phyloP scores from a whole-genome alignment of 1,284 basidiomycete species.

The Omphalotus olearius region DNA sequence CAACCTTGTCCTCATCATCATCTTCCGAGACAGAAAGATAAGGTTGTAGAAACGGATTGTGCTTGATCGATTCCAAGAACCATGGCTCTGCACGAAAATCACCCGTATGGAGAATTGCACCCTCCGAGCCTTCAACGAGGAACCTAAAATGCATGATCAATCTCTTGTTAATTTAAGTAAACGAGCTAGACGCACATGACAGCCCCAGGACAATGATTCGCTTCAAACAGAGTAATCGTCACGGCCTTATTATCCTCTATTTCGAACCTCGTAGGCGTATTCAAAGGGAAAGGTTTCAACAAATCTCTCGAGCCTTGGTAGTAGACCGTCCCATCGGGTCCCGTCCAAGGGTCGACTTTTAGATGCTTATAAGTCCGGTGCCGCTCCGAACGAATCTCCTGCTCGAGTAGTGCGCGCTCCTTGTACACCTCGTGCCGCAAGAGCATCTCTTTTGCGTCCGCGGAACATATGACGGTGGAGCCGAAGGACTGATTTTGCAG shows the following conservation, averaged over 20 bases:
- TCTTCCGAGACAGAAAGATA: constrained; percentile 49
- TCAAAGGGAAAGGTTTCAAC: constrained; percentile 48
- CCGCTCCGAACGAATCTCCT: constrained; percentile 49
- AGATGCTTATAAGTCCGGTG: constrained; percentile 66
- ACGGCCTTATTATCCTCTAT: constrained; percentile 56
- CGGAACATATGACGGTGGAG: constrained; percentile 67
- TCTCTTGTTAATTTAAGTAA: neutral
- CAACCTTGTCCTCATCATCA: neutral
- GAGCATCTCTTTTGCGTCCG: constrained; percentile 81
- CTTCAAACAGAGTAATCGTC: constrained; percentile 79
- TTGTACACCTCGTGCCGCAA: constrained; percentile 67
- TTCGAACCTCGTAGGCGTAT: constrained; percentile 62
- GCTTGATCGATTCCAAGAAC: constrained; percentile 64
- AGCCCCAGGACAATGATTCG: constrained; percentile 93
- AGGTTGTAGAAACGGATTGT: constrained; percentile 67
- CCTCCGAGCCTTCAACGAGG: constrained; percentile 71
- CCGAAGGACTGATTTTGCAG: constrained; percentile 68
- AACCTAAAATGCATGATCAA: constrained; percentile 54
- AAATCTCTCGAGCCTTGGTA: constrained; percentile 58
- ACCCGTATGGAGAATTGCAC: constrained; percentile 85
- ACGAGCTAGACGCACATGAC: constrained; percentile 63
- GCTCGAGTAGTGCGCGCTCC: constrained; percentile 54
- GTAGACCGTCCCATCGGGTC: constrained; percentile 42
- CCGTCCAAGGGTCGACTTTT: constrained; percentile 46
- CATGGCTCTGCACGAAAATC: constrained; percentile 86